Evolutionary conservation across 148 eudicot species (phyloP), one percentile per base, ranked within the genome.

Genomic region (Rhododendron mucronatum): DNA sequence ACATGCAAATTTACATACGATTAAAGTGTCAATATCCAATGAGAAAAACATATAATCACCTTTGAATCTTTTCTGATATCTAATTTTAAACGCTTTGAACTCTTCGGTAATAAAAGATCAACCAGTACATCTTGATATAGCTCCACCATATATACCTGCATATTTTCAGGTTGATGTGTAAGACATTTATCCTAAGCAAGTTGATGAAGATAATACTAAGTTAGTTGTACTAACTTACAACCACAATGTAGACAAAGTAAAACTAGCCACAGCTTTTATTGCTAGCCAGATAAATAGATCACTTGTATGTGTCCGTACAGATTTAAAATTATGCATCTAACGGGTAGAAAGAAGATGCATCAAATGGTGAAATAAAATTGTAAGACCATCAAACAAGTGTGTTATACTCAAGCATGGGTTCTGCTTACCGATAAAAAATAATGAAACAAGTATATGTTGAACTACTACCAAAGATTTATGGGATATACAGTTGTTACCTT

Each of bases 61-160:
- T 95, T 97, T 7, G 98, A 83, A 90, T 97, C 99, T 80, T 97
- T 97, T 87, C 94, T 97, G 28, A 97, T 93, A 47, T 97, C 98
- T 82, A 97, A 75, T 84, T 95, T 97, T 88, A 76, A 80, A 21
- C 94, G 94, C 87, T 92, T 95, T 55, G 93, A 93, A 86, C 90
- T 86, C 93, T 94, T 97, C 12, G 98, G 94, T 69, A 94, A 76
- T 84, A 97, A 85, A 61, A 97, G 99, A 88, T 97, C 99, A 65
- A 97, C 89, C 76, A 97, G 82, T n/a, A 94, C 91, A 85, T 97
- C 99, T 90, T 97, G 99, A 90, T 97, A 97, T 47, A 97, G 89
- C 88, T 97, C 99, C 88, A 95, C 85, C 99, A 97, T 95, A 79
- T 95, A 95, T 1, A 88, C 98, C 99, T 97, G 91, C 89, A 93